Percentiles rank a stretch among this genome's conserved stretches.
These are phyloP conservation scores for Euphorbia tirucalli DNA, from an alignment of 345 rosid genomes.

Conservation along the genomic window DNA sequence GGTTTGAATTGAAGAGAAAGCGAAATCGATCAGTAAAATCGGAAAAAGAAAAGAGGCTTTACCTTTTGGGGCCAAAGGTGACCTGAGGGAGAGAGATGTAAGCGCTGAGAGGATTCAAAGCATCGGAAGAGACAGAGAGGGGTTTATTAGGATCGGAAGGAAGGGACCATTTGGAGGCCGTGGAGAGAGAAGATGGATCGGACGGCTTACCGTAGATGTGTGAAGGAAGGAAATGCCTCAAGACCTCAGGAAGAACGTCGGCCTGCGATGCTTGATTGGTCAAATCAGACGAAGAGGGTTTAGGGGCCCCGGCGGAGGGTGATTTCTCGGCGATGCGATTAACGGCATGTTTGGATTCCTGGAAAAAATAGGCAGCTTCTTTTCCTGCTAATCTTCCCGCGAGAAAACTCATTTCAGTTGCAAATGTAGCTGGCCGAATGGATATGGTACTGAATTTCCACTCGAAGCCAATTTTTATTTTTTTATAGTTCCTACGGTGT, in stretches of 20 bases:
- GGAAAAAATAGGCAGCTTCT: conserved; percentile 86
- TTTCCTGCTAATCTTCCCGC: conserved; percentile 82
- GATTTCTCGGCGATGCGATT: conserved; percentile 70
- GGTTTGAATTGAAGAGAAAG: too few species aligned
- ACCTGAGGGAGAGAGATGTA: conserved; percentile 81
- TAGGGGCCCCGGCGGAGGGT: conserved; percentile 34
- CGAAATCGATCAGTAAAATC: too few species aligned
- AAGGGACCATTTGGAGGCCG: conserved; percentile 71
- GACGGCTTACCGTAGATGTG: conserved; percentile 46
- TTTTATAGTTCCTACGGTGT: too few species aligned
- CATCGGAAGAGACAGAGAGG: conserved; percentile 48
- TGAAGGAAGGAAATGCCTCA: conserved; percentile 79
- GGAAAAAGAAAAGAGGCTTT: neutral
- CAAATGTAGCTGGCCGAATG: neutral
- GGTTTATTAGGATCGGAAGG: conserved; percentile 30
- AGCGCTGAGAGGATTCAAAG: conserved; percentile 79
- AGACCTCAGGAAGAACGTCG: conserved; percentile 84
- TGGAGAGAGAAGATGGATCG: conserved; percentile 62
- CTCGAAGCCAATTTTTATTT: neutral
- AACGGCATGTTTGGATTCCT: conserved; percentile 84
- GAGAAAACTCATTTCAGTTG: conserved; percentile 66
- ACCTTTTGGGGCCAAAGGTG: conserved; percentile 93
- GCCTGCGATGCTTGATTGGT: conserved; percentile 35
- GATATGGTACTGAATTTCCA: neutral
- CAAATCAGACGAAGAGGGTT: conserved; percentile 14